Conservation (phyloP, 2,329 filamentous ascomycete species). For the Scedosporium dehoogii region DNA sequence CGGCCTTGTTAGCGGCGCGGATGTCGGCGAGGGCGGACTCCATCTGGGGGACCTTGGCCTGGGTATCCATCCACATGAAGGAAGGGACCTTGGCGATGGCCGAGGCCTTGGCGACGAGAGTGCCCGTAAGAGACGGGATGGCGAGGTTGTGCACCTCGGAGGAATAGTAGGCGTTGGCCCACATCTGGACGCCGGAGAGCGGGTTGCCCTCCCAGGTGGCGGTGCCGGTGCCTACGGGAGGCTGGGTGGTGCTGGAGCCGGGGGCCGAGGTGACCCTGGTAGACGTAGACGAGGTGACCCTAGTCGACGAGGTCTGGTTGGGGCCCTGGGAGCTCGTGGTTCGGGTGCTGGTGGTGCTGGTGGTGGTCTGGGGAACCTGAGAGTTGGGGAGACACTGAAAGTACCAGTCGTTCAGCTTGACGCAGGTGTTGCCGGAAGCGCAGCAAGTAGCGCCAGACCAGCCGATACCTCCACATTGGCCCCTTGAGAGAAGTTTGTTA, state of each 20-base stretch:
- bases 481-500: not conserved
- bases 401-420: conserved; percentile 9
- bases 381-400: conserved; percentile 7
- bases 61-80: conserved; percentile 45
- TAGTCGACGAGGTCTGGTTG: conserved; percentile 11
- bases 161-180: conserved; percentile 46
- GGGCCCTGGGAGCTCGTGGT: conserved; percentile 16
- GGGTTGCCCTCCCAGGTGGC: conserved; percentile 41
- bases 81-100: conserved; percentile 41
- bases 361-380: not conserved
- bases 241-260: conserved; percentile 14
- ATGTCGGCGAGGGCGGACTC: conserved; percentile 34
- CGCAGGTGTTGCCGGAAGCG: conserved; percentile 7
- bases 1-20: conserved; percentile 24
- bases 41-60: conserved; percentile 36
- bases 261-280: conserved; percentile 10
- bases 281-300: conserved; percentile 17
- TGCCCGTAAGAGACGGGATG: conserved; percentile 51
- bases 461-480: conserved; percentile 8
- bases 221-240: conserved; percentile 20
- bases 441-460: conserved; percentile 8
- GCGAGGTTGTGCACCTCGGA: conserved; percentile 44
- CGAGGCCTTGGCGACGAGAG: conserved; percentile 41
- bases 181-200: conserved; percentile 38
- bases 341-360: conserved; percentile 12